Percentiles rank a stretch among this genome's conserved stretches.
These are phyloP conservation scores for Trichoderma aggressivum DNA, from an alignment of 2,329 filamentous ascomycete species.

Conservation along the genomic window DNA sequence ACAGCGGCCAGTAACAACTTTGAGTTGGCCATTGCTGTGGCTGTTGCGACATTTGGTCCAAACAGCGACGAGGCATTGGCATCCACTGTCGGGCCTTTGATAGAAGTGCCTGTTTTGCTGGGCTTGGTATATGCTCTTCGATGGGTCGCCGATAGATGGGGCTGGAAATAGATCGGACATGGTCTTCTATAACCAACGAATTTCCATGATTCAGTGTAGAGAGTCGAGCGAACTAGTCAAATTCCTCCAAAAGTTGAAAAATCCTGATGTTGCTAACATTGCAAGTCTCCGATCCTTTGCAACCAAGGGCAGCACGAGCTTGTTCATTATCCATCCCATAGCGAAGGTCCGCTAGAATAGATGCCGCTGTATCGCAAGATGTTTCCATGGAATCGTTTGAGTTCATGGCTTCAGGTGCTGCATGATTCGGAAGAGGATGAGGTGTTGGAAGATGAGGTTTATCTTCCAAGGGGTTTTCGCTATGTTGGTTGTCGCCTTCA, in stretches of 20 bases:
- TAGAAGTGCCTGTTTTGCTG: slow-evolving; percentile 81
- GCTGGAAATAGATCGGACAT: slow-evolving; percentile 43
- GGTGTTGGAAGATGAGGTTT: neutral
- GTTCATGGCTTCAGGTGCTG: neutral
- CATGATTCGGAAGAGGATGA: neutral
- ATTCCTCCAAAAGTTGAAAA: slow-evolving; percentile 19
- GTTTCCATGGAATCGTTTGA: neutral
- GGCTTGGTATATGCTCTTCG: slow-evolving; percentile 72
- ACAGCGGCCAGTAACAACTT: slow-evolving; percentile 93
- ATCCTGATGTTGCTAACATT: slow-evolving; percentile 18
- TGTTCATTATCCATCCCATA: slow-evolving; percentile 2
- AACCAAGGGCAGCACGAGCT: slow-evolving; percentile 17
- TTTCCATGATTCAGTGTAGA: neutral
- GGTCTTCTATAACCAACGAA: neutral
- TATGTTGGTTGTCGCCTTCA: neutral
- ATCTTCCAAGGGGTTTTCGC: neutral
- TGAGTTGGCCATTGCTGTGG: slow-evolving; percentile 85
- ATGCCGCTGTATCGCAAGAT: slow-evolving; percentile 17
- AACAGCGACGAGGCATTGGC: slow-evolving; percentile 78
- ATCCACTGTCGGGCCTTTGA: slow-evolving; percentile 76
- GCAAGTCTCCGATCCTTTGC: slow-evolving; percentile 7
- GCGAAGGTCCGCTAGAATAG: slow-evolving; percentile 17
- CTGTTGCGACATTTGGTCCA: slow-evolving; percentile 74
- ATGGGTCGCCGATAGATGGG: slow-evolving; percentile 52
- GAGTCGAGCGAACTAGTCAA: neutral